Percentiles rank a stretch among this genome's conserved stretches.
Conservation (phyloP, 495 filamentous ascomycete genomes). For the Penicillium lagena region DNA sequence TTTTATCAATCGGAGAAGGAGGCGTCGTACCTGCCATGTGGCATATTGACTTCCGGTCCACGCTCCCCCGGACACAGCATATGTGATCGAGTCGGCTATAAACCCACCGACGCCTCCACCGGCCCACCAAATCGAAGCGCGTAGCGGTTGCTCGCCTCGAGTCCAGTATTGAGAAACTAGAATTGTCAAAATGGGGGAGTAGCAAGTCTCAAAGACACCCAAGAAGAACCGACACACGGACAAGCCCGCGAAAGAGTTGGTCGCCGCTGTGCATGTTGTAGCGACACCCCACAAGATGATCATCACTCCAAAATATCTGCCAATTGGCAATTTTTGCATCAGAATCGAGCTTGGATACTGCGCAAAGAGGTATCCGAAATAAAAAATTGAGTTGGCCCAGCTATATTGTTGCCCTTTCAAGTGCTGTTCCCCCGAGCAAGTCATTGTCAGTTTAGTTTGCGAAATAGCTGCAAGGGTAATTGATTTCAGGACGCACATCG, state of each 20-base stretch:
- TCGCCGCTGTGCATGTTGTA: constrained; percentile 21
- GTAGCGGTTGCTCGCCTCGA: constrained; percentile 8
- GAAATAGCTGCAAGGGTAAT: too few relatives aligned
- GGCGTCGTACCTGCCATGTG: background rate
- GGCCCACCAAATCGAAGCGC: constrained; percentile 10
- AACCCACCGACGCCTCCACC: constrained; percentile 1
- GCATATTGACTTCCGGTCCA: background rate
- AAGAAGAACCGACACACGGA: constrained; percentile 26
- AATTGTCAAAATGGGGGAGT: constrained; percentile 23
- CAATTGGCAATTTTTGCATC: constrained; percentile 22
- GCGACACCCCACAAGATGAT: constrained; percentile 26
- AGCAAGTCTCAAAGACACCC: constrained; percentile 24
- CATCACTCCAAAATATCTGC: constrained; percentile 21
- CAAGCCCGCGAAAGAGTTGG: constrained; percentile 21
- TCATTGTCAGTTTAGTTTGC: too few relatives aligned
- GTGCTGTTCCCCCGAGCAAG: background rate
- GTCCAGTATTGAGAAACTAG: constrained; percentile 13
- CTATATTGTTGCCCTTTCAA: constrained; percentile 24
- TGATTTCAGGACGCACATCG: constrained; percentile 1
- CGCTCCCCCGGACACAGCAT: background rate
- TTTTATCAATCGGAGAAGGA: too few relatives aligned
- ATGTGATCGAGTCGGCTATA: background rate
- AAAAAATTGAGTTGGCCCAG: constrained; percentile 24
- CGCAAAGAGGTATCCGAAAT: constrained; percentile 25
- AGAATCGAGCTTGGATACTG: constrained; percentile 27